phyloP scores from a whole-genome alignment of 2,329 filamentous ascomycete species.

The Nothomitra cinnamomea region DNA sequence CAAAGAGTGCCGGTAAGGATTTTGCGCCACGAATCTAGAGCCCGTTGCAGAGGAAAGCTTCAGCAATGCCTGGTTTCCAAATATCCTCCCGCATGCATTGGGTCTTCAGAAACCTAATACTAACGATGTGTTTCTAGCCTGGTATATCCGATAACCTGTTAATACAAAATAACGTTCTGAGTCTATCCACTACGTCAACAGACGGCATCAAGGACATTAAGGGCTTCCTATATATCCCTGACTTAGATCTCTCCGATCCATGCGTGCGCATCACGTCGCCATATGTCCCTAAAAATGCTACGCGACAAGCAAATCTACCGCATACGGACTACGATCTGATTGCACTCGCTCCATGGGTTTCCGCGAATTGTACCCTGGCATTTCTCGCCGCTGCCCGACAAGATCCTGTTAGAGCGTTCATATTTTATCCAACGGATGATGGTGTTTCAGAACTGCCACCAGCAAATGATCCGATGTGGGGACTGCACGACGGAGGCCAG shows the following conservation, averaged over 20 bases:
- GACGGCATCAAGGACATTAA: constrained; percentile 44
- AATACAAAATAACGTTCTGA: constrained; percentile 45
- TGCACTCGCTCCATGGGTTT: constrained; percentile 77
- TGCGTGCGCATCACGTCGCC: constrained; percentile 46
- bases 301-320: constrained; percentile 49
- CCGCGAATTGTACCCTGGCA: constrained; percentile 49
- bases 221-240: constrained; percentile 75
- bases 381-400: constrained; percentile 48
- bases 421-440: constrained; percentile 36
- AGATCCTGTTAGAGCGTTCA: constrained; percentile 41
- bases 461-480: constrained; percentile 48
- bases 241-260: constrained; percentile 37
- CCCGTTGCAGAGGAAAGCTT: too few species aligned
- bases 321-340: constrained; percentile 53
- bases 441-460: constrained; percentile 44
- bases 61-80: too few species aligned
- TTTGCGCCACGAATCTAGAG: not conserved
- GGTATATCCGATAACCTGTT: constrained; percentile 14
- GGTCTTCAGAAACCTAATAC: not conserved
- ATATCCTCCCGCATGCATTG: too few species aligned
- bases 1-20: not conserved
- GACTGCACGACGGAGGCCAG: constrained; percentile 46
- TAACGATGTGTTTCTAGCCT: not conserved
- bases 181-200: constrained; percentile 52
- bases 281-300: constrained; percentile 62